Percentiles rank a stretch among this genome's conserved stretches.
Evolutionary conservation across 1,139 yeast genomes (phyloP).

Genomic region (Kodamaea sp.): DNA sequence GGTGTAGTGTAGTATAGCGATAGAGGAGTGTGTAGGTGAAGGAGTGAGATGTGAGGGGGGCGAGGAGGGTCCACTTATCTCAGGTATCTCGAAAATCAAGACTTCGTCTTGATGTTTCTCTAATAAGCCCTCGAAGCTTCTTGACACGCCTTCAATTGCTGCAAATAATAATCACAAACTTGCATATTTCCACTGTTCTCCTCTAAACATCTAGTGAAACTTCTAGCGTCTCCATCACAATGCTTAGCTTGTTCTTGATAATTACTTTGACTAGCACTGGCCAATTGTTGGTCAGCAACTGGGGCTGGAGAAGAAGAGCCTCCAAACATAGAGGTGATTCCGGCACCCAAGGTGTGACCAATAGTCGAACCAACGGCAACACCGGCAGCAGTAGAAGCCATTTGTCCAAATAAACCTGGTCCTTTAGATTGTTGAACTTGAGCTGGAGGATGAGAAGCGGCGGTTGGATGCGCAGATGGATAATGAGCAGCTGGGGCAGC

Average conservation of each 20-base stretch:
- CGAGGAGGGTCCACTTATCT: too few relatives aligned
- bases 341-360: constrained; percentile 96
- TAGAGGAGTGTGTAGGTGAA: too few relatives aligned
- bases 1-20: too few relatives aligned
- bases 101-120: constrained; percentile 1
- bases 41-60: too few relatives aligned
- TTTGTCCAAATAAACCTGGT: constrained; percentile 92
- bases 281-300: constrained; percentile 42
- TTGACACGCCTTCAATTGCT: constrained; percentile 96
- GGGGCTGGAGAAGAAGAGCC: constrained; percentile 61
- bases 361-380: constrained; percentile 97
- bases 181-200: constrained; percentile 95
- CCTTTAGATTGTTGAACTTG: constrained; percentile 41
- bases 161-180: constrained; percentile 93
- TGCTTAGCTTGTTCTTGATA: constrained; percentile 51
- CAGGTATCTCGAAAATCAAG: too few relatives aligned
- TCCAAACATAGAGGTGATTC: constrained; percentile 82
- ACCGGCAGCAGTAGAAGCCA: constrained; percentile 99
- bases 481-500: constrained; percentile 49
- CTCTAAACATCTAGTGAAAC: constrained; percentile 90
- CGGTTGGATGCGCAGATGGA: constrained; percentile 30
- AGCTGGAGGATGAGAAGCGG: constrained; percentile 38
- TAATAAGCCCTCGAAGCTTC: constrained; percentile 84
- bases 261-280: constrained; percentile 32
- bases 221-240: constrained; percentile 92